phyloP scores from a whole-genome alignment of 352 stramenopile species.

The Phytopythium boreale region DNA sequence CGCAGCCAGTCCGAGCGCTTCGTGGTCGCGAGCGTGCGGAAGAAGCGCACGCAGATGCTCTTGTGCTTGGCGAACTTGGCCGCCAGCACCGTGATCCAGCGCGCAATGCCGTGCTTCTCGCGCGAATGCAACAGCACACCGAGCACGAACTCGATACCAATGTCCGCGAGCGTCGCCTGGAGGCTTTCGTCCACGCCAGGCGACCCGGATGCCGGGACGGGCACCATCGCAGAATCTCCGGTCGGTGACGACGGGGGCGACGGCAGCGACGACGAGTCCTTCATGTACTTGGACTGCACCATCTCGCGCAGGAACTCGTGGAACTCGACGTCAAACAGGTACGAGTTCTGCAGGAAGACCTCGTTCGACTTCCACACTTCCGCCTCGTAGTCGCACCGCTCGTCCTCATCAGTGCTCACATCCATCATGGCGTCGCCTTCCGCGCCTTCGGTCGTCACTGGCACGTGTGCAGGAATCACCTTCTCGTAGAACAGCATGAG shows the following conservation, averaged over 20 bases:
- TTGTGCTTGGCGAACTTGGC: conserved; percentile 76
- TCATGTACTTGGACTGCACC: conserved; percentile 81
- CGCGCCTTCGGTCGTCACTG: conserved; percentile 19
- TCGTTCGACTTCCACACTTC: conserved; percentile 95
- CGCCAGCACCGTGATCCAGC: conserved; percentile 77
- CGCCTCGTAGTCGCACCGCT: conserved; percentile 77
- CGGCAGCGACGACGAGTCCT: conserved; percentile 26
- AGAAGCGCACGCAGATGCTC: conserved; percentile 64
- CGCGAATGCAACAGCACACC: conserved; percentile 86
- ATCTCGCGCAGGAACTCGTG: conserved; percentile 92
- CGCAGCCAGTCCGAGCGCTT: conserved; percentile 63
- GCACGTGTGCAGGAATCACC: conserved; percentile 61
- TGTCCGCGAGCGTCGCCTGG: conserved; percentile 67
- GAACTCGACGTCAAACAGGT: conserved; percentile 95
- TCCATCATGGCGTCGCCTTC: conserved; percentile 23
- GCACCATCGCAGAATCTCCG: conserved; percentile 9
- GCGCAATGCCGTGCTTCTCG: conserved; percentile 84
- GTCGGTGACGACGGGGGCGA: conserved; percentile 12
- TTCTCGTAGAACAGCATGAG: conserved; percentile 99
- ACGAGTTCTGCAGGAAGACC: conserved; percentile 93
- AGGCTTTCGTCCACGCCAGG: conserved; percentile 45
- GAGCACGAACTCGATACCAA: conserved; percentile 86
- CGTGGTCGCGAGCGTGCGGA: conserved; percentile 49
- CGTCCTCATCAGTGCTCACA: conserved; percentile 16
- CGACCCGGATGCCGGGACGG: conserved; percentile 20